phyloP scores from a whole-genome alignment of 78 protist genomes.

The Polysphondylium violaceum region DNA sequence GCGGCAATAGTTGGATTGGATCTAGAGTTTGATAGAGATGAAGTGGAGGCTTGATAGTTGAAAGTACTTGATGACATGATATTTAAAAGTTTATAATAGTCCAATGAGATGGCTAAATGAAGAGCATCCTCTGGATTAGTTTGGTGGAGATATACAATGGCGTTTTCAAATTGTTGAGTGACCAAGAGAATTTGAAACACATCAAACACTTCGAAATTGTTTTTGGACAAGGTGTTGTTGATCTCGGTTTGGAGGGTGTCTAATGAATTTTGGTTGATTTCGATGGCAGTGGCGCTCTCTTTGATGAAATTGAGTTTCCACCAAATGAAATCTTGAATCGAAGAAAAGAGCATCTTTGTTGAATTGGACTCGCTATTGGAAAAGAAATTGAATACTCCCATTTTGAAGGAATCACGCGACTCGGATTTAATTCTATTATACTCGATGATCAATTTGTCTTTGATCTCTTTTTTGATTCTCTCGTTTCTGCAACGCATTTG shows the following conservation, averaged over 20 bases:
- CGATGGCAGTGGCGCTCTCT: not conserved
- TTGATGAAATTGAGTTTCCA: conserved; percentile 29
- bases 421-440: conserved; percentile 33
- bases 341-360: conserved; percentile 20
- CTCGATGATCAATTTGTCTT: conserved; percentile 11
- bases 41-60: too few species aligned
- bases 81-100: conserved; percentile 17
- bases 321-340: conserved; percentile 70
- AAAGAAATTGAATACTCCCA: conserved; percentile 38
- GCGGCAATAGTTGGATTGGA: conserved; percentile 6
- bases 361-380: conserved; percentile 18
- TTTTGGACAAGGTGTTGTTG: not conserved
- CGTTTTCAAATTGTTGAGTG: conserved; percentile 51
- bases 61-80: not conserved
- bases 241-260: conserved; percentile 36
- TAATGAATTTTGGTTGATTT: not conserved
- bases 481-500: not conserved
- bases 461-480: not conserved
- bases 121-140: conserved; percentile 30
- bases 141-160: conserved; percentile 18
- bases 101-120: conserved; percentile 46
- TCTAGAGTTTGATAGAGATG: too few species aligned
- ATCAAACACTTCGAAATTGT: conserved; percentile 26
- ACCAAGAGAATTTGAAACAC: conserved; percentile 31
- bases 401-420: conserved; percentile 37